A percentile compares a stretch with the other conserved stretches of the same genome.
Evolutionary conservation across 129 eudicot species (phyloP).

Genomic region (Tagetes patula): DNA sequence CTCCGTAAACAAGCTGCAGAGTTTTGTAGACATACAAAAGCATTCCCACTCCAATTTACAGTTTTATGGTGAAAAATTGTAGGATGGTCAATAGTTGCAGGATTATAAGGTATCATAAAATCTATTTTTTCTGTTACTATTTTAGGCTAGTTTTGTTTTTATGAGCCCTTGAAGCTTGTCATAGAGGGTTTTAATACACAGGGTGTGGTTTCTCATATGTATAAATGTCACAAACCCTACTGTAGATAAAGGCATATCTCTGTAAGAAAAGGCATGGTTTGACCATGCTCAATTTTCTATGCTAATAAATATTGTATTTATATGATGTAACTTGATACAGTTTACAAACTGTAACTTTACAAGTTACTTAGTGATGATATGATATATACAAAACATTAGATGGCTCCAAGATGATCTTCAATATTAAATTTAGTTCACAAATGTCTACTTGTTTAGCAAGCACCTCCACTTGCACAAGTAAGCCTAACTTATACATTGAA

Average conservation of each 20-base stretch:
- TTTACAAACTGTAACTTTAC: not conserved
- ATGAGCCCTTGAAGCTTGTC: constrained; percentile 14
- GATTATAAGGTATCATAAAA: constrained; percentile 4
- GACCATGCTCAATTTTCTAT: constrained; percentile 31
- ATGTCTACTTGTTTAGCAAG: no score
- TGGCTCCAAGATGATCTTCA: not conserved
- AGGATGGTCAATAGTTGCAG: constrained; percentile 18
- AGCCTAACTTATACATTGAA: no score
- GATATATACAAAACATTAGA: not conserved
- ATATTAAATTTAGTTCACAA: no score
- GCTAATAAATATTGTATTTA: not conserved
- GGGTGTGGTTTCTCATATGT: constrained; percentile 24
- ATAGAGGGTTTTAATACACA: constrained; percentile 26
- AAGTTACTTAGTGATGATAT: not conserved
- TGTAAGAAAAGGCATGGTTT: constrained; percentile 33
- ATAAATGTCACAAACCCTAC: constrained; percentile 20
- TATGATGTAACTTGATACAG: not conserved
- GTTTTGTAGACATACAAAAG: constrained; percentile 32
- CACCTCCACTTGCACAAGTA: no score
- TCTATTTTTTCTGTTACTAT: not conserved
- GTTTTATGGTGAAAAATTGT: constrained; percentile 25
- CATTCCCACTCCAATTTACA: constrained; percentile 26
- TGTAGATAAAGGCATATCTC: constrained; percentile 43
- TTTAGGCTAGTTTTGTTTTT: constrained; percentile 20
- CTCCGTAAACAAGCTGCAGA: constrained; percentile 27